phyloP scores from a whole-genome alignment of 805 yeast genomes.

The Metschnikowia santaceciliae region DNA sequence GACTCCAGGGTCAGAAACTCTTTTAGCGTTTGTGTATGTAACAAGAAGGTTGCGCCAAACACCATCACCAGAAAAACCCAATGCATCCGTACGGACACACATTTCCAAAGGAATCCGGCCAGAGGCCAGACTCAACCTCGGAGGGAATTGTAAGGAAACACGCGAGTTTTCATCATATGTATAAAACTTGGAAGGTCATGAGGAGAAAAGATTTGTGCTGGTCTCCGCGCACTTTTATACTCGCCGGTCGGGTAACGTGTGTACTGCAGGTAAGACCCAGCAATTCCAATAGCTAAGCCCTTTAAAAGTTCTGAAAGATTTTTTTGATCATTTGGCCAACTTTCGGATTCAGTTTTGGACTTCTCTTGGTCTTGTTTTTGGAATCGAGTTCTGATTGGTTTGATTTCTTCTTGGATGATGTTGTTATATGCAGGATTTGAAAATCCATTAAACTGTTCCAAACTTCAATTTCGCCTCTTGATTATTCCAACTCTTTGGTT shows the following conservation, averaged over 20 bases:
- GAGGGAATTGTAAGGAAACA: conserved; percentile 43
- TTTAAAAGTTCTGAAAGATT: too few species aligned
- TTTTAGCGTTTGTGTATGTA: conserved; percentile 41
- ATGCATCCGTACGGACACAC: conserved; percentile 29
- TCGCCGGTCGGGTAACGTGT: conserved; percentile 22
- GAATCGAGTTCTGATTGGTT: too few species aligned
- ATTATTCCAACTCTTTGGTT: too few species aligned
- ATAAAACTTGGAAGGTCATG: conserved; percentile 68
- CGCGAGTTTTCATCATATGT: conserved; percentile 62
- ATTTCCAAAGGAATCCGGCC: conserved; percentile 33
- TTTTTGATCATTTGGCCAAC: too few species aligned
- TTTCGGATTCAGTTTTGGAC: too few species aligned
- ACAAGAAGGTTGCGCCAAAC: conserved; percentile 51
- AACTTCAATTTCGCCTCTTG: too few species aligned
- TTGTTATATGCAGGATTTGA: too few species aligned
- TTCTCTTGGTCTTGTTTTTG: too few species aligned
- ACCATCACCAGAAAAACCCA: conserved; percentile 45
- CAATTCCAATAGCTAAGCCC: neutral
- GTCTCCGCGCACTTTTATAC: conserved; percentile 17
- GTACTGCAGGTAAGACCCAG: neutral
- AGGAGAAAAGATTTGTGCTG: conserved; percentile 21
- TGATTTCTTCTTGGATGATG: too few species aligned
- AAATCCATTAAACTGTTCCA: too few species aligned
- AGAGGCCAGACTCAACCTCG: conserved; percentile 34
- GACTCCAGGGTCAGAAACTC: conserved; percentile 42